Conservation (phyloP, 164 flowering plant species). For the Aristolochia fimbriata region DNA sequence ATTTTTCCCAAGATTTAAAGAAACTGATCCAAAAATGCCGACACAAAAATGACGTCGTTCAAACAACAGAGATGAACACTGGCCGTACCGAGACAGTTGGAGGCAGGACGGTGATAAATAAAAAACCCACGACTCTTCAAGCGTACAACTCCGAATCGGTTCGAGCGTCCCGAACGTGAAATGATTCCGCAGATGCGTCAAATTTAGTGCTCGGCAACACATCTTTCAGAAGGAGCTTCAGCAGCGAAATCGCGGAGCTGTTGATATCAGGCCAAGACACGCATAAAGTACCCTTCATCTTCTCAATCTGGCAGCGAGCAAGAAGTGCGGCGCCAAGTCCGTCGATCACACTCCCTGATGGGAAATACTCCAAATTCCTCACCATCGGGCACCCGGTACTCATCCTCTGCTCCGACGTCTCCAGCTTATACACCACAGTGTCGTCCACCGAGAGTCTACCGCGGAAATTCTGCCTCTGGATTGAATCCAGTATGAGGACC, state of each 20-base stretch:
- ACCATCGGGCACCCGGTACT: neutral
- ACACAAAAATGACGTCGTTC: no score
- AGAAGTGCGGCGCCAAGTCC: conserved; percentile 10
- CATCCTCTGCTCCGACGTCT: conserved; percentile 13
- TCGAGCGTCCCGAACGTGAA: conserved; percentile 3
- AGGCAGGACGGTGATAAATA: no score
- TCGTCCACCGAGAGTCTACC: conserved; percentile 10
- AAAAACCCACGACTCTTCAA: neutral
- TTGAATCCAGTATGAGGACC: conserved; percentile 7
- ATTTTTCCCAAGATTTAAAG: no score
- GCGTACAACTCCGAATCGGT: conserved; percentile 9
- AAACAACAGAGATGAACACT: no score
- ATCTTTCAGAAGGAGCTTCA: conserved; percentile 6
- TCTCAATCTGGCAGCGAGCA: conserved; percentile 10
- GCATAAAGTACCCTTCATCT: conserved; percentile 9
- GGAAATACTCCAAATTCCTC: conserved; percentile 5
- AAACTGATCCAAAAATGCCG: no score
- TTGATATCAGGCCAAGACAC: conserved; percentile 12
- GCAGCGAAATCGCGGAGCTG: conserved; percentile 3
- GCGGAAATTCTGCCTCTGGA: conserved; percentile 12
- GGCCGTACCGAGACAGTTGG: no score
- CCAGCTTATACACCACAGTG: conserved; percentile 10
- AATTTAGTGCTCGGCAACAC: conserved; percentile 1
- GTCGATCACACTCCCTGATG: conserved; percentile 14
- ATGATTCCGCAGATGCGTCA: neutral